These are phyloP conservation scores for Hydnomerulius pinastri DNA, from an alignment of 768 basidiomycete species.

Conservation along the genomic window DNA sequence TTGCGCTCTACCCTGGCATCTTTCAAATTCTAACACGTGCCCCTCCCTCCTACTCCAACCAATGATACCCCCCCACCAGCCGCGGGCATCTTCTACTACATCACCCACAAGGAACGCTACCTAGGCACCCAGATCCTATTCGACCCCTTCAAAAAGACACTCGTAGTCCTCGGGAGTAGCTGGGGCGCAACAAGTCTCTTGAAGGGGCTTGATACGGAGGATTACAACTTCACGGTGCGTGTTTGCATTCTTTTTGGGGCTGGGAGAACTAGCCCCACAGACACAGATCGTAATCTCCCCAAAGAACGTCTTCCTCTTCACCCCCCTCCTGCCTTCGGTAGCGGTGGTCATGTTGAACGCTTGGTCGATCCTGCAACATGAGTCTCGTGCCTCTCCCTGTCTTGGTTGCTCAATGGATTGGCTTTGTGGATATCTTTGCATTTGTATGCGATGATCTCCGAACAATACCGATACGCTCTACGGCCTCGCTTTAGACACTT, in stretches of 20 bases:
- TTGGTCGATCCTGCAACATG: slow-evolving; percentile 80
- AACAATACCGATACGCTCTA: too few relatives aligned
- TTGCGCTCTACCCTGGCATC: neutral
- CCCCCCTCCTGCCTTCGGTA: slow-evolving; percentile 94
- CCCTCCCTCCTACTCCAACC: too few relatives aligned
- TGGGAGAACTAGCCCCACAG: too few relatives aligned
- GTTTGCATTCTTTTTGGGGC: neutral
- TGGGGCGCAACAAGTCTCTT: slow-evolving; percentile 96
- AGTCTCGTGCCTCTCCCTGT: slow-evolving; percentile 14
- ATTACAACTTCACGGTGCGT: slow-evolving; percentile 95
- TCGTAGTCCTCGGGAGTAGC: slow-evolving; percentile 94
- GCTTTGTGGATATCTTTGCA: neutral
- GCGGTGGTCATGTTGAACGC: slow-evolving; percentile 90
- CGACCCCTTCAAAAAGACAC: slow-evolving; percentile 87
- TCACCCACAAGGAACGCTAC: slow-evolving; percentile 76
- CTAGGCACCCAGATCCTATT: slow-evolving; percentile 87
- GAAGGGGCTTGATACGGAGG: slow-evolving; percentile 84
- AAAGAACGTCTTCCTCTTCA: slow-evolving; percentile 97
- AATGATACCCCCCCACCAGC: slow-evolving; percentile 28
- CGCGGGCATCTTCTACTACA: slow-evolving; percentile 66
- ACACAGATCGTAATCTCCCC: slow-evolving; percentile 88
- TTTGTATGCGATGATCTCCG: too few relatives aligned
- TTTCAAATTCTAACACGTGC: too few relatives aligned
- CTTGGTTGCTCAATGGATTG: neutral
- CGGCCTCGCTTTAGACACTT: too few relatives aligned